Percentiles rank a stretch among this genome's conserved stretches.
These are phyloP conservation scores for Botrytis squamosa DNA, from an alignment of 2,329 filamentous ascomycete genomes.

Conservation along the genomic window DNA sequence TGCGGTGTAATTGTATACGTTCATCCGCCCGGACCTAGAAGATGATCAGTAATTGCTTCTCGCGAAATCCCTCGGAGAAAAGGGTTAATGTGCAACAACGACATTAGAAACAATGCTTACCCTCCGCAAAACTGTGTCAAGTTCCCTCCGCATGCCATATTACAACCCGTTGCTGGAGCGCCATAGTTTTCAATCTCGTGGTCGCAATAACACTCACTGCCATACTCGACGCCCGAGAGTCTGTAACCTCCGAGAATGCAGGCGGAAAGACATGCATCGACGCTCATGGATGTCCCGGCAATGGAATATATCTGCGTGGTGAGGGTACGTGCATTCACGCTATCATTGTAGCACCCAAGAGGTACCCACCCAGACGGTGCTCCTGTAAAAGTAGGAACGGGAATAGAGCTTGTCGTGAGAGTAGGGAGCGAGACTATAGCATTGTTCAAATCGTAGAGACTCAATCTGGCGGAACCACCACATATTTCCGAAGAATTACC, in stretches of 20 bases:
- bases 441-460: constrained; percentile 27
- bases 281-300: constrained; percentile 27
- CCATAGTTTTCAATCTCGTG: constrained; percentile 22
- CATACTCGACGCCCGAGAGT: constrained; percentile 41
- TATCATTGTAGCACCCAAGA: constrained; percentile 32
- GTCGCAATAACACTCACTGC: constrained; percentile 34
- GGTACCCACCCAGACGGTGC: constrained; percentile 27
- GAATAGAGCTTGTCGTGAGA: constrained; percentile 14
- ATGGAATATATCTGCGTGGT: constrained; percentile 24
- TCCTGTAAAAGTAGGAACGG: constrained; percentile 18
- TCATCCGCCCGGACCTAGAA: constrained; percentile 27
- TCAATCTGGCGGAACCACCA: constrained; percentile 26
- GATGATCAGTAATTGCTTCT: neutral
- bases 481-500: constrained; percentile 31
- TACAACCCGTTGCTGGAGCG: constrained; percentile 27
- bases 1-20: constrained; percentile 28
- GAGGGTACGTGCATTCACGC: constrained; percentile 27
- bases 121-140: constrained; percentile 38
- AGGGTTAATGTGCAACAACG: neutral
- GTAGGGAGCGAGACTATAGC: constrained; percentile 19
- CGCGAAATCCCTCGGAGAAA: neutral
- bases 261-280: constrained; percentile 37
- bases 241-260: constrained; percentile 33
- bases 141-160: constrained; percentile 34
- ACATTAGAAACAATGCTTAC: neutral